These are phyloP conservation scores for Breynia disticha DNA, from an alignment of 441 rosid species.

Conservation along the genomic window DNA sequence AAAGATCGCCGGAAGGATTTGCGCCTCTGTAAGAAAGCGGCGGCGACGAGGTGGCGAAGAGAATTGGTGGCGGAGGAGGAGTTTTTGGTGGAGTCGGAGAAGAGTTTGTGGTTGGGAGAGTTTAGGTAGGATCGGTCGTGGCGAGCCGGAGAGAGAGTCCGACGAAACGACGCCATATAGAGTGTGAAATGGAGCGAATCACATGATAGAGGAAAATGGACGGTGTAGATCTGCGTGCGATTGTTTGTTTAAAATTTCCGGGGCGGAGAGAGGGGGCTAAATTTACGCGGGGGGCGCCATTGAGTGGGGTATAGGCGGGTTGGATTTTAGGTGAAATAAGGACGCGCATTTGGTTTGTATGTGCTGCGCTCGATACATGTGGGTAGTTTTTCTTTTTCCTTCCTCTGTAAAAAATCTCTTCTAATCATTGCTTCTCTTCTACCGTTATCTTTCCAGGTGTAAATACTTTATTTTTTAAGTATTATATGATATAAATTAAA, in stretches of 20 bases:
- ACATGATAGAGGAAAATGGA: neutral
- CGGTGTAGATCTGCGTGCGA: neutral
- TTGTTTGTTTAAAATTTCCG: neutral
- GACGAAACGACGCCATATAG: constrained; percentile 74
- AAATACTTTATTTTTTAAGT: no score
- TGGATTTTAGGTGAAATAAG: neutral
- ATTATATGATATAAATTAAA: no score
- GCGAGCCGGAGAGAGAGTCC: constrained; percentile 68
- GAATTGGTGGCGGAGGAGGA: constrained; percentile 14
- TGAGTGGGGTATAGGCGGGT: neutral
- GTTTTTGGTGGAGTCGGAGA: constrained; percentile 29
- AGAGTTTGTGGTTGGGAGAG: constrained; percentile 25
- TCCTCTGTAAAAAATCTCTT: no score
- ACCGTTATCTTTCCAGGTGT: no score
- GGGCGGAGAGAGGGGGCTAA: constrained; percentile 1
- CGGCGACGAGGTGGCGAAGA: constrained; percentile 18
- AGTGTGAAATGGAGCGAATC: neutral
- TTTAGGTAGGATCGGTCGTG: constrained; percentile 48
- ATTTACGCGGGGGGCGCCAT: constrained; percentile 6
- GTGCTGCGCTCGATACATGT: no score
- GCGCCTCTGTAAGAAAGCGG: constrained; percentile 18
- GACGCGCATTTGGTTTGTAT: neutral
- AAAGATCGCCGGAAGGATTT: constrained; percentile 54
- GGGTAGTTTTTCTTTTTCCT: no score
- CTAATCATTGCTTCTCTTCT: no score